Evolutionary conservation across 1,284 basidiomycete species (phyloP).

Genomic region (Trametes hirsuta): DNA sequence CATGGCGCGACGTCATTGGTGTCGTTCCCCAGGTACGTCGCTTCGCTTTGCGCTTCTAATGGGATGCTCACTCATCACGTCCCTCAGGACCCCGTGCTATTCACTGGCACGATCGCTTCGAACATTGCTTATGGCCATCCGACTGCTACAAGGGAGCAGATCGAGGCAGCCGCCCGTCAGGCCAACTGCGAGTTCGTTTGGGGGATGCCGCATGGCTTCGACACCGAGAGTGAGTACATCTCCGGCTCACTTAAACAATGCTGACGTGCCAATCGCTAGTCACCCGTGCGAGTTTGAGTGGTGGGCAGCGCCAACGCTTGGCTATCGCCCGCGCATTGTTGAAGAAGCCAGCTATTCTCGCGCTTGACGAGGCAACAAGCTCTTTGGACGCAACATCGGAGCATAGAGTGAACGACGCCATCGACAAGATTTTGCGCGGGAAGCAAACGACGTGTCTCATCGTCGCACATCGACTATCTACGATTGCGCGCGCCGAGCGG

Average conservation of each 20-base stretch:
- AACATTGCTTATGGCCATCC: slow-evolving; percentile 92
- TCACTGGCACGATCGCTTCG: slow-evolving; percentile 88
- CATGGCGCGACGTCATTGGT: slow-evolving; percentile 87
- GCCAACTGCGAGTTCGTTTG: slow-evolving; percentile 98
- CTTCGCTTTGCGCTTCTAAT: not conserved
- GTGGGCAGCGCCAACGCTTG: slow-evolving; percentile 64
- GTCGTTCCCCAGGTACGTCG: slow-evolving; percentile 76
- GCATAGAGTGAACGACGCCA: slow-evolving; percentile 86
- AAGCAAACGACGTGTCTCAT: slow-evolving; percentile 86
- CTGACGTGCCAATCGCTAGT: slow-evolving; percentile 46
- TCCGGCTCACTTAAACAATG: slow-evolving; percentile 25
- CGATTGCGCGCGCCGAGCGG: slow-evolving; percentile 82
- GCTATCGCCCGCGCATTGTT: slow-evolving; percentile 84
- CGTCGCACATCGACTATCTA: slow-evolving; percentile 86
- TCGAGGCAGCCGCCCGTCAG: slow-evolving; percentile 85
- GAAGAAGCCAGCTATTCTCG: slow-evolving; percentile 82
- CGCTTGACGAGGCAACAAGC: slow-evolving; percentile 83
- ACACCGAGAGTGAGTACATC: slow-evolving; percentile 64
- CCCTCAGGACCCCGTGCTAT: slow-evolving; percentile 70
- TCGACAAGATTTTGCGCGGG: slow-evolving; percentile 81
- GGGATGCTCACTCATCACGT: not conserved
- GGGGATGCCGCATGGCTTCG: slow-evolving; percentile 86
- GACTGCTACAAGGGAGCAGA: slow-evolving; percentile 75
- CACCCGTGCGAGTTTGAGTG: slow-evolving; percentile 73
- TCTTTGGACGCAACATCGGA: slow-evolving; percentile 92